Base-by-base conservation (phyloP, 768 basidiomycete genomes). In the Amanita polypyramis region DNA sequence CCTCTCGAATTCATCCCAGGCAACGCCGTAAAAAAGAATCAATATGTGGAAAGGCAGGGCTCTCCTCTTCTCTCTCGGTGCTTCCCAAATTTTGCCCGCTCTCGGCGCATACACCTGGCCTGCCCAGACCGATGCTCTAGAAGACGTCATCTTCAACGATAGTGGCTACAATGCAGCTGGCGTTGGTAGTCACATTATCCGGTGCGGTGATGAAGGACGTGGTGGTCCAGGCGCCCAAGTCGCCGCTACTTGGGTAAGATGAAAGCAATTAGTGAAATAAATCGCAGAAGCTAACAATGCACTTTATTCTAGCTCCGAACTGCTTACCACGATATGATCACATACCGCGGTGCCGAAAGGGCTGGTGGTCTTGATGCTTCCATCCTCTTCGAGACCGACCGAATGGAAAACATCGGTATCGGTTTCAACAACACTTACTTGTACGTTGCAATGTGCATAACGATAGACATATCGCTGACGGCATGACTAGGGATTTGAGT, bases 301-400 rank as follows among this genome's bases (percentile, higher is more conserved):
- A 1, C 10, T 36, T 36, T 4, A 27, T 25, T 33, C 14, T 12
- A 45, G 44, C 44, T 45, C 33, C 32, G 44, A 20, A 44, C 29
- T n/a, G 29, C 43, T 8, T 46, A 46, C 38, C 63, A 65, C 45
- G 63, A 65, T 45, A 51, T 56, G 21, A 52, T 59, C 3, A 60
- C 61, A 4, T 55, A 58, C 30, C 53, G 62, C 36, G 52, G 57
- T 12, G 46, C 54, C 3, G 56, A 58, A 21, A 59, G 58, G 7
- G 55, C 58, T 1, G 64, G 62, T 5, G 64, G 64, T 8, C 30
- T 65, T 12, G 64, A 65, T 45, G 61, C 51, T 5, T 60, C 59
- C 2, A 58, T 65, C 27, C 53, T 58, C 25, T 64, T 61, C 39
- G 64, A 64, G 51, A 51, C 55, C 19, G 47, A 58, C 41, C 52